Conservation (phyloP, 768 basidiomycete species). For the Tulasnella sp. region DNA sequence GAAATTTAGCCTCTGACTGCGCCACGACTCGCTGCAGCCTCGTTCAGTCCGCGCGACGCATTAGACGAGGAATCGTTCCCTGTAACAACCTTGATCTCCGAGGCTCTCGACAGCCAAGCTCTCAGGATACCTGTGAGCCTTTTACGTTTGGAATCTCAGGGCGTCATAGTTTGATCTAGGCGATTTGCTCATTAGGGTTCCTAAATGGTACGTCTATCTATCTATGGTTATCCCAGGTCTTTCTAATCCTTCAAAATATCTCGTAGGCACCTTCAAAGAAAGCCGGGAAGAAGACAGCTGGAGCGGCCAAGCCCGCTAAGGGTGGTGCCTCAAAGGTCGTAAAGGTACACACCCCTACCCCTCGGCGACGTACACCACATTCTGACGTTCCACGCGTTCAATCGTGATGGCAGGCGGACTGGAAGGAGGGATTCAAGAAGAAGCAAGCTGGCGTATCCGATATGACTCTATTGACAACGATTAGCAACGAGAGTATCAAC, state of each 20-base stretch:
- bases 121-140: too few relatives aligned
- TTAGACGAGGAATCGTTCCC: too few relatives aligned
- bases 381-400: slow-evolving; percentile 15
- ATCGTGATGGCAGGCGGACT: slow-evolving; percentile 62
- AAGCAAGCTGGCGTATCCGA: slow-evolving; percentile 96
- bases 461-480: slow-evolving; percentile 94
- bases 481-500: slow-evolving; percentile 96
- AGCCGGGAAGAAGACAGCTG: slow-evolving; percentile 69
- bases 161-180: too few relatives aligned
- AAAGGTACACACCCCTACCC: slow-evolving; percentile 39
- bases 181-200: too few relatives aligned
- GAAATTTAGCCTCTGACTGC: too few relatives aligned
- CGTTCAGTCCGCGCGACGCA: too few relatives aligned
- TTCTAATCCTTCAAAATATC: neutral
- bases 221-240: too few relatives aligned
- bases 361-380: neutral
- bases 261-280: slow-evolving; percentile 75
- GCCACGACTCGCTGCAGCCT: too few relatives aligned
- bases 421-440: slow-evolving; percentile 99
- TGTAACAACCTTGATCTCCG: too few relatives aligned
- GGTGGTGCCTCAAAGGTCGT: slow-evolving; percentile 45
- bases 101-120: too few relatives aligned
- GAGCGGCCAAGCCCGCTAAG: slow-evolving; percentile 43
- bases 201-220: too few relatives aligned
- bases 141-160: too few relatives aligned